phyloP scores from a whole-genome alignment of 2,329 filamentous ascomycete genomes.

The Aureobasidium sp. region DNA sequence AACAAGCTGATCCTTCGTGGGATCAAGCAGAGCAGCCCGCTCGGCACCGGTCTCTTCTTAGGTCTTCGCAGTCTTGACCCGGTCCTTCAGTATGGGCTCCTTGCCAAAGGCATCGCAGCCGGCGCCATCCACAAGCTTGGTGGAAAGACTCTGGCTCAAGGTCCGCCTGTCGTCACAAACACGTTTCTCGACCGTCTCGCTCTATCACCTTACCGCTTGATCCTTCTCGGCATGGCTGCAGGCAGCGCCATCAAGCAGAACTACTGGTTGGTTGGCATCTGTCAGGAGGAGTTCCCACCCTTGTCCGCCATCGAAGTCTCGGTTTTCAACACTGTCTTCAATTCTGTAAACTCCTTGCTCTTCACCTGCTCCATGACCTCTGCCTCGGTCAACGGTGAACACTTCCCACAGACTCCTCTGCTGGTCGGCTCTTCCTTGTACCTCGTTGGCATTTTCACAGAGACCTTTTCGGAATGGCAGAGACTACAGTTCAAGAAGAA shows the following conservation, averaged over 20 bases:
- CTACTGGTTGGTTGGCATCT: constrained; percentile 44
- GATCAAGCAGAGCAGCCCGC: constrained; percentile 32
- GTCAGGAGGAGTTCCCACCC: constrained; percentile 45
- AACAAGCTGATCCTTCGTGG: constrained; percentile 35
- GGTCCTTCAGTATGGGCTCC: constrained; percentile 43
- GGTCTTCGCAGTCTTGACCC: constrained; percentile 42
- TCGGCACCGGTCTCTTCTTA: constrained; percentile 36
- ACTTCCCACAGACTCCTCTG: constrained; percentile 37
- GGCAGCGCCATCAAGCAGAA: constrained; percentile 51
- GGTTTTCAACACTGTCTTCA: constrained; percentile 48
- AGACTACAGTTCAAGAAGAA: constrained; percentile 46
- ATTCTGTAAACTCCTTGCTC: constrained; percentile 49
- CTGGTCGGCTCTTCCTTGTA: constrained; percentile 46
- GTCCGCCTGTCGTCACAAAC: constrained; percentile 34
- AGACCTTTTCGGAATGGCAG: constrained; percentile 52
- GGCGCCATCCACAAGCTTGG: constrained; percentile 42
- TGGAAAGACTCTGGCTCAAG: constrained; percentile 36
- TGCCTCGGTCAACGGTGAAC: constrained; percentile 32
- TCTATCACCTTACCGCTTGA: constrained; percentile 44
- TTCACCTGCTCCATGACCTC: constrained; percentile 46
- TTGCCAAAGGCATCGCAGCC: constrained; percentile 36
- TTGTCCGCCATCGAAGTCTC: constrained; percentile 38
- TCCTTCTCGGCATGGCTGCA: constrained; percentile 48
- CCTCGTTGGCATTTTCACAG: constrained; percentile 45
- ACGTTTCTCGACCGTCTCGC: constrained; percentile 37